These are phyloP conservation scores for Akanthomyces muscarius DNA, from an alignment of 2,329 filamentous ascomycete genomes.

Conservation along the genomic window DNA sequence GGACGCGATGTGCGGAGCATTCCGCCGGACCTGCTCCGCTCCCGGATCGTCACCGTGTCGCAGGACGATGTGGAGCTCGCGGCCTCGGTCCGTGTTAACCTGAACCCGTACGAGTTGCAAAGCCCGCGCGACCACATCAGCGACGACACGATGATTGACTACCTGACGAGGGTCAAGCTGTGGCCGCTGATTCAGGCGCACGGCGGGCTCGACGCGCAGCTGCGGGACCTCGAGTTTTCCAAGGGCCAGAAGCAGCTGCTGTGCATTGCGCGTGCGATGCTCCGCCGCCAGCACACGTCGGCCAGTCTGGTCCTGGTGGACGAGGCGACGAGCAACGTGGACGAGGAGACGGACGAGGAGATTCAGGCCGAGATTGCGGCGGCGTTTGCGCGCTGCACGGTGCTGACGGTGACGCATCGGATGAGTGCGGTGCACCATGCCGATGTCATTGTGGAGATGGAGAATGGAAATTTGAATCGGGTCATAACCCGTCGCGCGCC, in stretches of 20 bases:
- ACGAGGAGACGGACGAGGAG: slow-evolving; percentile 34
- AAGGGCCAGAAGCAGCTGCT: slow-evolving; percentile 21
- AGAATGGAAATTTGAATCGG: slow-evolving; percentile 11
- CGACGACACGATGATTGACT: slow-evolving; percentile 18
- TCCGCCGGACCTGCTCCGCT: slow-evolving; percentile 21
- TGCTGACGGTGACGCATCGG: slow-evolving; percentile 21
- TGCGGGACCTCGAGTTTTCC: slow-evolving; percentile 18
- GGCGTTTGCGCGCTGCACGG: slow-evolving; percentile 18
- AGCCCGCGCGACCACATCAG: not conserved
- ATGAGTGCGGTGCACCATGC: slow-evolving; percentile 15
- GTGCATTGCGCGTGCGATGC: slow-evolving; percentile 22
- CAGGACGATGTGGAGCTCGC: slow-evolving; percentile 25
- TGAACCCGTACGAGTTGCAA: slow-evolving; percentile 13
- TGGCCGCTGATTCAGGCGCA: slow-evolving; percentile 13
- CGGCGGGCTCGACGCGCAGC: slow-evolving; percentile 17
- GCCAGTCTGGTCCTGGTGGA: slow-evolving; percentile 9
- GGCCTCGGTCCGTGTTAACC: slow-evolving; percentile 16
- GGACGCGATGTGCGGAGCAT: slow-evolving; percentile 12
- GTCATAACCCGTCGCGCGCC: slow-evolving; percentile 15
- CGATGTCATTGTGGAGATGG: slow-evolving; percentile 15
- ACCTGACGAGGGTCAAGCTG: slow-evolving; percentile 19
- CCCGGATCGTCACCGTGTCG: slow-evolving; percentile 27
- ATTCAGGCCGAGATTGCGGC: slow-evolving; percentile 17
- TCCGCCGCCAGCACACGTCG: slow-evolving; percentile 20
- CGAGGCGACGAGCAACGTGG: slow-evolving; percentile 23